Evolutionary conservation across 495 filamentous ascomycete genomes (phyloP), one percentile per base, ranked within the genome.

Genomic region (Immersiella caudata): DNA sequence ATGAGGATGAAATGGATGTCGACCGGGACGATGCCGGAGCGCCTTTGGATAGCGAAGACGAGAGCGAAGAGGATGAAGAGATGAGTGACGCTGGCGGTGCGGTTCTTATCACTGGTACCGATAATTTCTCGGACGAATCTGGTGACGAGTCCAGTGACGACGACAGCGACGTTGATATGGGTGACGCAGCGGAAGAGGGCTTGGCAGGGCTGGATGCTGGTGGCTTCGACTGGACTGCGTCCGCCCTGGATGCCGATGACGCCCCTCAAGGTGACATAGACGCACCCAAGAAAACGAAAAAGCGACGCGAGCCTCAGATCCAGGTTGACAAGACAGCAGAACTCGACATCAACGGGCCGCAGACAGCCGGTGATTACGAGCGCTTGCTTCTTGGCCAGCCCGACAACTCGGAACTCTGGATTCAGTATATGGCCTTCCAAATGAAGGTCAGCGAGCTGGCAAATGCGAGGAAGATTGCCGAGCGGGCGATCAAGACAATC

Each of bases 401-500:
- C 1, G 91, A 98, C 74, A 91, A 90, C 8, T 96, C 95, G 0
- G 79, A 89, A 55, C 83, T 98, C 25, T 99, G 95, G 95, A 90
- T 96, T 60, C 85, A 90, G 68, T 99, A 97, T 80, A 96, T 98
- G 90, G 93, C 94, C 22, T 97, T 97, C 82, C 93, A 98, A 79
- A 87, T 97, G 73, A 90, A 97, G 76, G 83, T 96, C 61, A 91
- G 91, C 77, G 95, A 98, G 73, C 79, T 94, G 27, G 86, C 87
- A 49, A 93, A 91, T 76, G 93, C 95, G 8, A 87, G 95, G 59
- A 88, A 93, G 64, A 89, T 97, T 68, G 93, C 92, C 25, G 90
- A 97, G 77, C 90, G 95, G 66, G 95, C 95, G 14, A 83, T 97
- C 64, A 88, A 89, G 70, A 94, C 89, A 11, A 98, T 98, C 75